Conservation (phyloP, 192 early-diverging fungal genomes). For the Coemansia reversa region DNA sequence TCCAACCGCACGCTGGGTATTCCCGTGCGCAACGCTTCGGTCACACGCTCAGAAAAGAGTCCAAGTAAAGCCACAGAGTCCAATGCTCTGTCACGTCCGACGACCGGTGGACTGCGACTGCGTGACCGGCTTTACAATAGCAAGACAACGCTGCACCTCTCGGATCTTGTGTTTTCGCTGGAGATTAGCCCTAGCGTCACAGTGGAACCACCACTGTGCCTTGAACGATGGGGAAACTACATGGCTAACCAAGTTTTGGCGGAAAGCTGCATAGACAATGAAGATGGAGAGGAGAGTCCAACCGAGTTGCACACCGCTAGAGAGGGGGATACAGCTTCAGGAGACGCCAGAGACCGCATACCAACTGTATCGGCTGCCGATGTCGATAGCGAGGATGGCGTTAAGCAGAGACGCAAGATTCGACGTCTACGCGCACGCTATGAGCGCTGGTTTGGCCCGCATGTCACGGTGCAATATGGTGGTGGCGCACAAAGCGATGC, state of each 20-base stretch:
- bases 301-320: constrained; percentile 9
- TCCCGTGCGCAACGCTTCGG: constrained; percentile 19
- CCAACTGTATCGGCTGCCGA: background rate
- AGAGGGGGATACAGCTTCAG: background rate
- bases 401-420: constrained; percentile 40
- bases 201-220: constrained; percentile 63
- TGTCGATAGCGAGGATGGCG: constrained; percentile 22
- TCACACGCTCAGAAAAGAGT: background rate
- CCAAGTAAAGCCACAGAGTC: background rate
- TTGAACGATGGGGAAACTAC: constrained; percentile 60
- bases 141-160: constrained; percentile 50
- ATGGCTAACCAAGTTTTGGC: constrained; percentile 55
- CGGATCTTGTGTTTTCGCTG: constrained; percentile 66
- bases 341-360: constrained; percentile 4
- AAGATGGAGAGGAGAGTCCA: constrained; percentile 11
- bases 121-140: constrained; percentile 50
- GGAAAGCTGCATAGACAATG: constrained; percentile 19
- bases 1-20: constrained; percentile 64
- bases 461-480: constrained; percentile 43
- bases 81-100: constrained; percentile 13
- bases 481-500: constrained; percentile 16
- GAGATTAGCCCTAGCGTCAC: constrained; percentile 63
- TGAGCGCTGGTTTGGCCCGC: constrained; percentile 53
- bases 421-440: constrained; percentile 50
- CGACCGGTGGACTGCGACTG: constrained; percentile 42